phyloP scores from a whole-genome alignment of 148 eudicot genomes.

The Fagopyrum tataricum region DNA sequence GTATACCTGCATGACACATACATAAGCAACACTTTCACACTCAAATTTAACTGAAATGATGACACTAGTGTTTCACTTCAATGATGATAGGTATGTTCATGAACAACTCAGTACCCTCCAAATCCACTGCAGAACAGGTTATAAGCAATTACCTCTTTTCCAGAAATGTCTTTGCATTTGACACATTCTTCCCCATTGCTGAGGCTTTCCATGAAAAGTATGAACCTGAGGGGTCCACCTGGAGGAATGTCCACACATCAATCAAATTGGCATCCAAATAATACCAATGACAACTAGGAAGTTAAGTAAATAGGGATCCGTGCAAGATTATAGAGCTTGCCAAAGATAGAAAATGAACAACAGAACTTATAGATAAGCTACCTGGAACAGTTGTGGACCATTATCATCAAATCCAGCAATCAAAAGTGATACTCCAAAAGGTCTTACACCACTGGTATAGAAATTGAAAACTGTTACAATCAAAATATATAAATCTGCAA shows the following conservation, averaged over 20 bases:
- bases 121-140: background rate
- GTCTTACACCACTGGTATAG: constrained; percentile 80
- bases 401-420: constrained; percentile 98
- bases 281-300: background rate
- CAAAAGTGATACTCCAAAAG: constrained; percentile 93
- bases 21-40: background rate
- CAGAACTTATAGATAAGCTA: constrained; percentile 16
- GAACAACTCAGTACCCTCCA: background rate
- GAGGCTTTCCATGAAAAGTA: constrained; percentile 99
- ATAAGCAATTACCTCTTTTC: constrained; percentile 64
- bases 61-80: background rate
- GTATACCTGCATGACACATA: constrained; percentile 61
- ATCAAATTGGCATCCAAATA: background rate
- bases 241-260: background rate
- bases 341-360: background rate
- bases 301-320: background rate
- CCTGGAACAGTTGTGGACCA: constrained; percentile 98
- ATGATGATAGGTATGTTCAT: background rate
- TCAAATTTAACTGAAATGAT: background rate
- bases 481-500: background rate
- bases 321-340: background rate
- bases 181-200: constrained; percentile 98
- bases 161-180: constrained; percentile 97
- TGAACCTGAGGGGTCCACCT: constrained; percentile 99
- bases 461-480: background rate